Evolutionary conservation across 2,329 filamentous ascomycete species (phyloP).

Genomic region (Stachybotrys elegans): DNA sequence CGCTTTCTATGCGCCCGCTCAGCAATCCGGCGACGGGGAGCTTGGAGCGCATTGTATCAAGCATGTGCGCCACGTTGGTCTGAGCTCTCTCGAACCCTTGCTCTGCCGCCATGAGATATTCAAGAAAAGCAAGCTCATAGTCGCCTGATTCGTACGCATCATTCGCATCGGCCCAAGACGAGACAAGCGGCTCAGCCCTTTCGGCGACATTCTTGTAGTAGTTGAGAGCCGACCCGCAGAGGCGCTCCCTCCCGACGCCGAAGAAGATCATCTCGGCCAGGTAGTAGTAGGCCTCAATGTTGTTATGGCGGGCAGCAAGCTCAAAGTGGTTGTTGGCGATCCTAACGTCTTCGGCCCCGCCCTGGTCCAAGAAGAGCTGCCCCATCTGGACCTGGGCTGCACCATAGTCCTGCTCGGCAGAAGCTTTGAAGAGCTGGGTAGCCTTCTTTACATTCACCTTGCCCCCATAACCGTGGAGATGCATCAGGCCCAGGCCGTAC

Average conservation of each 20-base stretch:
- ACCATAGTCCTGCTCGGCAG: slow-evolving; percentile 76
- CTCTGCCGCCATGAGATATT: slow-evolving; percentile 83
- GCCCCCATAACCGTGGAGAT: slow-evolving; percentile 72
- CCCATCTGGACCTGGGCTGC: slow-evolving; percentile 80
- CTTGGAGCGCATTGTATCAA: slow-evolving; percentile 65
- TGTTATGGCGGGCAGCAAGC: slow-evolving; percentile 72
- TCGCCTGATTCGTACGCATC: slow-evolving; percentile 75
- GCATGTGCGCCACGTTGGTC: slow-evolving; percentile 81
- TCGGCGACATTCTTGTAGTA: slow-evolving; percentile 82
- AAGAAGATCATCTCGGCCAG: slow-evolving; percentile 81
- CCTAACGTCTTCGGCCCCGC: slow-evolving; percentile 61
- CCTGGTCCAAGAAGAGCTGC: slow-evolving; percentile 80
- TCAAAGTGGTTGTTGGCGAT: slow-evolving; percentile 85
- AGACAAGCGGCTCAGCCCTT: slow-evolving; percentile 66
- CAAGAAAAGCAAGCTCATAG: slow-evolving; percentile 71
- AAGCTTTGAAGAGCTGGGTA: slow-evolving; percentile 68
- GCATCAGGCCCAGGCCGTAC: slow-evolving; percentile 78
- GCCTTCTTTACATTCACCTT: slow-evolving; percentile 65
- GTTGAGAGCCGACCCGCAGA: slow-evolving; percentile 68
- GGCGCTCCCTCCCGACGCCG: slow-evolving; percentile 73
- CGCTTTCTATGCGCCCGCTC: slow-evolving; percentile 30
- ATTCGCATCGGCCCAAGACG: slow-evolving; percentile 79
- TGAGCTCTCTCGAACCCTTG: slow-evolving; percentile 88
- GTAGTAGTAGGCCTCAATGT: slow-evolving; percentile 89
- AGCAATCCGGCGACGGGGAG: slow-evolving; percentile 36